Evolutionary conservation across 176 grass and related monocot species (phyloP).

Genomic region (Areca catechu): DNA sequence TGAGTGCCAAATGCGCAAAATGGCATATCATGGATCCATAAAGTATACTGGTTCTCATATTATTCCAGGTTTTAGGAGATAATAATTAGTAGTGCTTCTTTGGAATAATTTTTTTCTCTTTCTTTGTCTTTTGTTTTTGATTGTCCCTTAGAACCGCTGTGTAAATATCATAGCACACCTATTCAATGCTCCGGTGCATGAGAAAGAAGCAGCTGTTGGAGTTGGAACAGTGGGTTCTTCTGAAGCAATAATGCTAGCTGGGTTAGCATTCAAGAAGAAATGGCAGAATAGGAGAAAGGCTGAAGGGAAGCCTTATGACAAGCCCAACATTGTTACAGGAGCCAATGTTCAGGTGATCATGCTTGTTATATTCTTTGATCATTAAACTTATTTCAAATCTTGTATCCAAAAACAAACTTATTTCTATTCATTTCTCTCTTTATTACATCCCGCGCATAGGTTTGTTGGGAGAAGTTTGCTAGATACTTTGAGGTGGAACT

Average conservation of each 20-base stretch:
- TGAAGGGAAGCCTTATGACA: conserved; percentile 52
- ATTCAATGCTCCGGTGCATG: conserved; percentile 53
- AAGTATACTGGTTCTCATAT: too few relatives aligned
- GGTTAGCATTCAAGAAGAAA: conserved; percentile 72
- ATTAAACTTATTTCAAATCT: neutral
- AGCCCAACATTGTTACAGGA: conserved; percentile 82
- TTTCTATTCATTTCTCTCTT: neutral
- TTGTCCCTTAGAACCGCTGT: conserved; percentile 57
- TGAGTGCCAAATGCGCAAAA: too few relatives aligned
- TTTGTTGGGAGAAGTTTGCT: conserved; percentile 97
- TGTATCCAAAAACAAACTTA: neutral
- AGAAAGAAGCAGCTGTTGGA: conserved; percentile 41
- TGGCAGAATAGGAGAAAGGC: conserved; percentile 72
- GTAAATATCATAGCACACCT: conserved; percentile 91
- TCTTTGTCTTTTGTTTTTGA: neutral
- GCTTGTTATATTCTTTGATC: neutral
- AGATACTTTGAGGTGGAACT: conserved; percentile 90
- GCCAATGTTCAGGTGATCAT: conserved; percentile 61
- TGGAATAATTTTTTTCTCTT: too few relatives aligned
- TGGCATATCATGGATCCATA: too few relatives aligned
- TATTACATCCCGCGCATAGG: conserved; percentile 17
- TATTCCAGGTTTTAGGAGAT: neutral
- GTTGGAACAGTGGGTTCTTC: conserved; percentile 83
- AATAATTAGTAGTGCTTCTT: neutral
- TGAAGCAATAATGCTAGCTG: conserved; percentile 97